These are phyloP conservation scores for Orbilia quercus DNA, from an alignment of 2,329 filamentous ascomycete species.

Conservation along the genomic window DNA sequence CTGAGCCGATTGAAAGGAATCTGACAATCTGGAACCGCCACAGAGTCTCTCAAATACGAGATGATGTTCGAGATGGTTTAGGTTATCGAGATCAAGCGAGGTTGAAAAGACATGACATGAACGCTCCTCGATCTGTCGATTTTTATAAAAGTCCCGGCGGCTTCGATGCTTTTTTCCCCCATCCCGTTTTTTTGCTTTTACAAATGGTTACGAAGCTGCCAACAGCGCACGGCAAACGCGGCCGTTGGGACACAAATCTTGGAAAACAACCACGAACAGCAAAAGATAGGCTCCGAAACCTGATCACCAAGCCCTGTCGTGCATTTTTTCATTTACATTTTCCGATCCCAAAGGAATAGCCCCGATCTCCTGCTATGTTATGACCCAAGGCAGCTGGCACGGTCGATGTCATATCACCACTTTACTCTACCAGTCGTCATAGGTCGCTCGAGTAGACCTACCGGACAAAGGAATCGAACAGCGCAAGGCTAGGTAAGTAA, in stretches of 20 bases:
- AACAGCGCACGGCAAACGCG: slow-evolving; percentile 21
- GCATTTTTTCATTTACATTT: not conserved
- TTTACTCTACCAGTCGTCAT: slow-evolving; percentile 24
- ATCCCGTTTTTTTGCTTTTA: slow-evolving; percentile 23
- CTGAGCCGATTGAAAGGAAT: slow-evolving; percentile 26
- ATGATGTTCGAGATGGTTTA: not conserved
- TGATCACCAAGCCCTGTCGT: slow-evolving; percentile 22
- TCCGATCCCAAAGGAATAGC: slow-evolving; percentile 12
- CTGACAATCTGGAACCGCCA: slow-evolving; percentile 10
- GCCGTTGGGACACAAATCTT: slow-evolving; percentile 27
- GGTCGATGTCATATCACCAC: slow-evolving; percentile 36
- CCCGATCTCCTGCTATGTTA: slow-evolving; percentile 27
- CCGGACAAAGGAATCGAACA: slow-evolving; percentile 9
- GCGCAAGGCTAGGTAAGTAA: slow-evolving; percentile 3
- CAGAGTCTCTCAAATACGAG: not conserved
- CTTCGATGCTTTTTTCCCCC: not conserved
- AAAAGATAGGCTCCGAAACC: slow-evolving; percentile 24
- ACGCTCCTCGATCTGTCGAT: not conserved
- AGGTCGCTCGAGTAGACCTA: slow-evolving; percentile 41
- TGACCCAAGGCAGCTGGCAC: slow-evolving; percentile 19
- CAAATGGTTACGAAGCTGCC: slow-evolving; percentile 14
- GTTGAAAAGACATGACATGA: not conserved
- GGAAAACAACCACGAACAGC: slow-evolving; percentile 18
- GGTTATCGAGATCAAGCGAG: not conserved
- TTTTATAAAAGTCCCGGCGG: slow-evolving; percentile 18